A percentile compares a stretch with the other conserved stretches of the same genome.
Conservation (phyloP, 371 early-diverging fungal genomes). For the Rhizopus delemar region DNA sequence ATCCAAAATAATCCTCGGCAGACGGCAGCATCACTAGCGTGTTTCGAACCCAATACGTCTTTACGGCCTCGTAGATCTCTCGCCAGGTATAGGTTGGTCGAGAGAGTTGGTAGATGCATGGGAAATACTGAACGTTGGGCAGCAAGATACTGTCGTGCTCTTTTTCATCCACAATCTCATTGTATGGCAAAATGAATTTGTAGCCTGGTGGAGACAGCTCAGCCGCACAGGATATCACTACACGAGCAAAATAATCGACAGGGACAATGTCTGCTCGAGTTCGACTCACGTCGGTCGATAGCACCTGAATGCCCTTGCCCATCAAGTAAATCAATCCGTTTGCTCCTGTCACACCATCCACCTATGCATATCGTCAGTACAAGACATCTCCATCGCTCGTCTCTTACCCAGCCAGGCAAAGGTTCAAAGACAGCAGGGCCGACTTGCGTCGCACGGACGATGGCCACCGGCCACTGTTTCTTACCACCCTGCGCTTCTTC, state of each 20-base stretch:
- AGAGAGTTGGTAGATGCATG: constrained; percentile 47
- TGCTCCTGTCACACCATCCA: constrained; percentile 62
- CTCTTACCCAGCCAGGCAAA: constrained; percentile 61
- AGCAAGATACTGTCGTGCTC: constrained; percentile 26
- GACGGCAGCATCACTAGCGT: constrained; percentile 32
- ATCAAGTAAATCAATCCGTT: constrained; percentile 42
- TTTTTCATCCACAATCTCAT: constrained; percentile 34
- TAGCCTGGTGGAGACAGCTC: constrained; percentile 33
- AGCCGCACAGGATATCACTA: constrained; percentile 37
- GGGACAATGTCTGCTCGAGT: constrained; percentile 57
- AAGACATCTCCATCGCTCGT: too few relatives aligned
- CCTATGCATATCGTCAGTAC: constrained; percentile 24
- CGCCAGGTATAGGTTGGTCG: constrained; percentile 33
- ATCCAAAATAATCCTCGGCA: constrained; percentile 42
- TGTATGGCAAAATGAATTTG: constrained; percentile 46
- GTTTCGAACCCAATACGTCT: constrained; percentile 48
- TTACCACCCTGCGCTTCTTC: constrained; percentile 55
- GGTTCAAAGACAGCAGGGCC: constrained; percentile 57
- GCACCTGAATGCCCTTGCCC: constrained; percentile 41
- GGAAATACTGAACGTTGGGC: constrained; percentile 39
- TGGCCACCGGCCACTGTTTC: constrained; percentile 56
- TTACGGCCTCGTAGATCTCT: constrained; percentile 34
- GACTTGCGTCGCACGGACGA: constrained; percentile 63
- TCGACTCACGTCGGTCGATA: constrained; percentile 43
- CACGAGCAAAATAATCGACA: constrained; percentile 50